phyloP scores from a whole-genome alignment of 2,329 filamentous ascomycete genomes.

The Epichloe hybrida region DNA sequence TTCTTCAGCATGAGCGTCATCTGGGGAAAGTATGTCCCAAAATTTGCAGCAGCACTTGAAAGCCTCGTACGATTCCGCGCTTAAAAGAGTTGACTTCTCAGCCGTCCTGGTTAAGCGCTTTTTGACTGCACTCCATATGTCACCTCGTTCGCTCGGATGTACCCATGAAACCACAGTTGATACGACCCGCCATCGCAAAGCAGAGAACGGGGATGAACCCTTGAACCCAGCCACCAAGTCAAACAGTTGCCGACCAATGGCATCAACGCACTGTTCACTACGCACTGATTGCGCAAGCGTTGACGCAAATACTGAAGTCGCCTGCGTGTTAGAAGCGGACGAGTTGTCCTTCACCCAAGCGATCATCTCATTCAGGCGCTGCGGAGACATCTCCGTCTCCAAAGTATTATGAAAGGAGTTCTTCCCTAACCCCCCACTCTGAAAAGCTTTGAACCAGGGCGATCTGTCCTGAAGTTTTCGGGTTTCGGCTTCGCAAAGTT shows the following conservation, averaged over 20 bases:
- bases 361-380: slow-evolving; percentile 30
- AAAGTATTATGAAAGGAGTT: slow-evolving; percentile 16
- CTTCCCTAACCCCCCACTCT: slow-evolving; percentile 6
- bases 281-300: slow-evolving; percentile 28
- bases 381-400: slow-evolving; percentile 29
- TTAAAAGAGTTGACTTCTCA: slow-evolving; percentile 18
- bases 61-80: slow-evolving; percentile 25
- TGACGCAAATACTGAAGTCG: slow-evolving; percentile 29
- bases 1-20: slow-evolving; percentile 17
- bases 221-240: slow-evolving; percentile 19
- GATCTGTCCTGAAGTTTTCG: slow-evolving; percentile 14
- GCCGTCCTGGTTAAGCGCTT: slow-evolving; percentile 20
- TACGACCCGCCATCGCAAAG: slow-evolving; percentile 27
- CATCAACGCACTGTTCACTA: slow-evolving; percentile 29
- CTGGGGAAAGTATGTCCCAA: slow-evolving; percentile 26
- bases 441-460: slow-evolving; percentile 21
- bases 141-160: slow-evolving; percentile 14
- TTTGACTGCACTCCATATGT: slow-evolving; percentile 22
- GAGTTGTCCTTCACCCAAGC: slow-evolving; percentile 26
- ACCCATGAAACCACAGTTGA: slow-evolving; percentile 24
- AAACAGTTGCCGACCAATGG: slow-evolving; percentile 25
- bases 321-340: slow-evolving; percentile 16
- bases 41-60: slow-evolving; percentile 25
- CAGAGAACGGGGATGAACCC: slow-evolving; percentile 17
- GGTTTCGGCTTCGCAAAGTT: slow-evolving; percentile 24